Evolutionary conservation across 1,139 yeast species (phyloP).

Genomic region (Zygosaccharomyces pseudobailii): DNA sequence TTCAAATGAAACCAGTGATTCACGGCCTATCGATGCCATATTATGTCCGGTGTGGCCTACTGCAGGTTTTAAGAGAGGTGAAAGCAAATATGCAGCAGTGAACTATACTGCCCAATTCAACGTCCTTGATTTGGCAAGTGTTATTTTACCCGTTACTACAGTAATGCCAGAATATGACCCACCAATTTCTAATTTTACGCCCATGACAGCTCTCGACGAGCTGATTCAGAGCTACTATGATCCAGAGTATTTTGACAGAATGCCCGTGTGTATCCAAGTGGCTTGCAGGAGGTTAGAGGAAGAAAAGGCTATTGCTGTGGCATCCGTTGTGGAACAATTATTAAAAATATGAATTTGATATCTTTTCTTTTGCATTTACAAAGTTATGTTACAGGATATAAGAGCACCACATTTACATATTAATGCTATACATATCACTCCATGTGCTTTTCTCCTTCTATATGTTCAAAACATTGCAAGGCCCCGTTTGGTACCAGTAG

Average conservation of each 20-base stretch:
- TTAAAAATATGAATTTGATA: neutral
- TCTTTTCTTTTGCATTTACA: no score
- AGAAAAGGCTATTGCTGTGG: slow-evolving; percentile 50
- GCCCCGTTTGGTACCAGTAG: no score
- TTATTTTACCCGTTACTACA: slow-evolving; percentile 54
- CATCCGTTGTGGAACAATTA: slow-evolving; percentile 12
- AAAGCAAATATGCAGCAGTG: slow-evolving; percentile 18
- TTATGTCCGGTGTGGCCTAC: slow-evolving; percentile 48
- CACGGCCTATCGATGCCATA: slow-evolving; percentile 46
- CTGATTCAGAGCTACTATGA: slow-evolving; percentile 45
- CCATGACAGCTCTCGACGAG: slow-evolving; percentile 38
- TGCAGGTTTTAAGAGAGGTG: slow-evolving; percentile 41
- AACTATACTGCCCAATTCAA: slow-evolving; percentile 58
- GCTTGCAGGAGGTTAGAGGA: slow-evolving; percentile 56
- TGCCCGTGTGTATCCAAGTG: slow-evolving; percentile 64
- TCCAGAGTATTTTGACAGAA: slow-evolving; percentile 53
- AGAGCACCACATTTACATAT: no score
- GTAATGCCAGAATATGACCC: slow-evolving; percentile 44
- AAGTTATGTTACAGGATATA: no score
- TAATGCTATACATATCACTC: no score
- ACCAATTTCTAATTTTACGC: slow-evolving; percentile 33
- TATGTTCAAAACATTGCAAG: no score
- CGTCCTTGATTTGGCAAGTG: slow-evolving; percentile 53
- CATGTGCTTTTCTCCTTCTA: no score
- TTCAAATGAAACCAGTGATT: slow-evolving; percentile 34